Base-by-base conservation (phyloP, 2,329 filamentous ascomycete species). In the Thielaviopsis euricoi region DNA sequence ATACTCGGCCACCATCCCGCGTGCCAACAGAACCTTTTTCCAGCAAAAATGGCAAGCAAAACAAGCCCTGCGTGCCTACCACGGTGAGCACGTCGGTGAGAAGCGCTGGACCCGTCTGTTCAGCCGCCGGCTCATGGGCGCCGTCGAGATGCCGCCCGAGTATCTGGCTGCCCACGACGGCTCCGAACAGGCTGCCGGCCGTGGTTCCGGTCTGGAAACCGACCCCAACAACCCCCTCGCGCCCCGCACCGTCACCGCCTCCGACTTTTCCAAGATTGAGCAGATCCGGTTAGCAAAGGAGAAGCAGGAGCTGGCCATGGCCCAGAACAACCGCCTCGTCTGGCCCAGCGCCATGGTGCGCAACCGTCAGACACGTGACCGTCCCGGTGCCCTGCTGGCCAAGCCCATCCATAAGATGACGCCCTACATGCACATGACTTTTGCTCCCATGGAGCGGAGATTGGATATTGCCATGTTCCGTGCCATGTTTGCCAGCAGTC, bases 41-140 rank as follows among this genome's bases (percentile, higher is more conserved):
- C 91, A 97, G 77, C 91, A 97, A 73, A 98, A 98, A 85, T 98
- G 91, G 91, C 71, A 73, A 1, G 87, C 91, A 66, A 98, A 98
- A 73, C 82, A 89, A 22, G 70, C 83, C 63, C 81, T 88, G 49
- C 84, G 93, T 64, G 83, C 79, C 62, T 98, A 97, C 71, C 93
- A 98, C 73, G 93, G 91, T 71, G 91, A 96, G 69, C 88, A 95
- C 68, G 85, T 98, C 64, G 83, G 85, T 63, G 93, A 98, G 75
- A 83, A 86, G 69, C 86, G 93, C 74, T 98, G 93, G 93, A 80
- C 87, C 71, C 86, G 87, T 68, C 90, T 95, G 80, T 98, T 98
- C 74, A 84, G 81, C 64, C 81, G 86, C 63, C 84, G 85, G 64
- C 76, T 95, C 61, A 81, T 85, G 60, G 84, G 87, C 60, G 89